Conservation (phyloP, 2,329 filamentous ascomycete species). For the Orbilia oligospora region DNA sequence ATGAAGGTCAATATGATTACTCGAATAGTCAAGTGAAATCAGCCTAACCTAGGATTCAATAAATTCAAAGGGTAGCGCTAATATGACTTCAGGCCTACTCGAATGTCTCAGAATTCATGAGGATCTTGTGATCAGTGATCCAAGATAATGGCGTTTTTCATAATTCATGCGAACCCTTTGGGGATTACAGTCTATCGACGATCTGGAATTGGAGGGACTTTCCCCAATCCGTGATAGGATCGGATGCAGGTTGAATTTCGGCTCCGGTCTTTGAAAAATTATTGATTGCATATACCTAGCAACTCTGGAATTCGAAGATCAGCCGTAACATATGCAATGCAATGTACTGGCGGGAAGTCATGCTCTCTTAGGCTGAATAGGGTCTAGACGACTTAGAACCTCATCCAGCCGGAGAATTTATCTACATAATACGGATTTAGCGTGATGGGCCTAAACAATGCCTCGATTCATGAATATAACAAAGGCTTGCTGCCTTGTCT, state of each 20-base stretch:
- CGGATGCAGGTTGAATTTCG: neutral
- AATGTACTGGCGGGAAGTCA: conserved; percentile 2
- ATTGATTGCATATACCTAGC: neutral
- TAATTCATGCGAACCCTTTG: neutral
- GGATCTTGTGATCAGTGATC: neutral
- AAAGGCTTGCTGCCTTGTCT: neutral
- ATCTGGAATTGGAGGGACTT: neutral
- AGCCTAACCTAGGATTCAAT: conserved; percentile 11
- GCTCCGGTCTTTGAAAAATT: neutral
- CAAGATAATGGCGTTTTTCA: neutral
- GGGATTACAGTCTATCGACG: neutral
- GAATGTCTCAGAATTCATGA: neutral
- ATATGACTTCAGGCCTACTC: neutral
- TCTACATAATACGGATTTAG: neutral
- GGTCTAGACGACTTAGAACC: neutral
- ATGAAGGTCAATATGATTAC: conserved; percentile 1
- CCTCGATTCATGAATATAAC: neutral
- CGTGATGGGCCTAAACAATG: neutral
- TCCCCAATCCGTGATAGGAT: neutral
- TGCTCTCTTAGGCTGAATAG: neutral
- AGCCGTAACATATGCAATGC: conserved; percentile 6
- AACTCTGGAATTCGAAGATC: neutral
- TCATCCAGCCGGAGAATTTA: conserved; percentile 7
- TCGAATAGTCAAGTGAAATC: neutral
- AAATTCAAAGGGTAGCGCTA: neutral